Conservation (phyloP, 306 rosid species). For the Corylus avellana region DNA sequence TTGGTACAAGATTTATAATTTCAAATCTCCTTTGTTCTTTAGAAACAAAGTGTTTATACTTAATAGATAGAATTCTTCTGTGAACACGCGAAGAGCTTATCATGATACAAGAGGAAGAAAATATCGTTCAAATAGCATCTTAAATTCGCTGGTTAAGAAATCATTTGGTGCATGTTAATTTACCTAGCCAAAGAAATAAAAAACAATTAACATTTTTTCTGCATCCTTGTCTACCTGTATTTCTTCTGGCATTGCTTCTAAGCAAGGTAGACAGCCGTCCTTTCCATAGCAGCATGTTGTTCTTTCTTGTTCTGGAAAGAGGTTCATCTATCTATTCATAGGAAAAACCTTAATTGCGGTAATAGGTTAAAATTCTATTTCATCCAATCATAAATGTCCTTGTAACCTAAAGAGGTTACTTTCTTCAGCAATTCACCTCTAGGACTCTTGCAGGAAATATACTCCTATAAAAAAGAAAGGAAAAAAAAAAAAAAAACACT, state of each 20-base stretch:
- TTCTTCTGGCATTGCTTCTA: neutral
- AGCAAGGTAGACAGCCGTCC: neutral
- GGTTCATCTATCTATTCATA: neutral
- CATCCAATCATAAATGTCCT: neutral
- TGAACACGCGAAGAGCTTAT: neutral
- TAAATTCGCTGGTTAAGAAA: neutral
- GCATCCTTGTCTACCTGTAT: neutral
- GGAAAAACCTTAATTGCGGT: neutral
- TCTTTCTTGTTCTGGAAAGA: no score
- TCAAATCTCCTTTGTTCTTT: neutral
- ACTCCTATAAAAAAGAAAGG: neutral
- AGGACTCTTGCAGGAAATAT: neutral
- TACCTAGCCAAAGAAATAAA: neutral
- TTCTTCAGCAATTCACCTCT: neutral
- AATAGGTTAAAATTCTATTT: neutral
- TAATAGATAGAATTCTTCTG: neutral
- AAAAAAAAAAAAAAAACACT: no score
- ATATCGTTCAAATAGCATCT: neutral
- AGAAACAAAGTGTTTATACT: neutral
- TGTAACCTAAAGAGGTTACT: no score
- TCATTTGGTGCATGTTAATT: neutral
- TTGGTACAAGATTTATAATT: neutral
- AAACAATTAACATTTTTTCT: neutral
- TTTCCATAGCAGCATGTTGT: neutral
- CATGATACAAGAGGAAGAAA: neutral